These are phyloP conservation scores for Cyberlindnera suaveolens DNA, from an alignment of 805 yeast species.

Conservation along the genomic window DNA sequence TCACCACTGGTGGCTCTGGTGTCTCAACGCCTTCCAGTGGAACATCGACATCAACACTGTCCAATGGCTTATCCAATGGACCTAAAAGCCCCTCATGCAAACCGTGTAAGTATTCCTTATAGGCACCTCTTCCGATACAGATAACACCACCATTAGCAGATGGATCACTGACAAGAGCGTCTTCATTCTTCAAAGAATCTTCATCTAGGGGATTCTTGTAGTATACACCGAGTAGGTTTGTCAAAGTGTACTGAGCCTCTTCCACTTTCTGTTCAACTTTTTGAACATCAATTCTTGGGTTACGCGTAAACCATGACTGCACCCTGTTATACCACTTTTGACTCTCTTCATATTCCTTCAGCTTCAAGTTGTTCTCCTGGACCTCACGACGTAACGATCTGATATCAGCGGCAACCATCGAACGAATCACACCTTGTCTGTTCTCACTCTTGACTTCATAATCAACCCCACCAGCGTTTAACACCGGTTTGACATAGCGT, in stretches of 20 bases:
- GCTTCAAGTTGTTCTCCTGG: slow-evolving; percentile 23
- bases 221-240: slow-evolving; percentile 56
- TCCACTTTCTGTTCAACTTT: slow-evolving; percentile 19
- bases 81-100: slow-evolving; percentile 93
- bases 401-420: slow-evolving; percentile 74
- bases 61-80: slow-evolving; percentile 59
- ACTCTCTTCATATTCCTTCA: slow-evolving; percentile 13
- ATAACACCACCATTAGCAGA: slow-evolving; percentile 73
- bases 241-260: slow-evolving; percentile 30
- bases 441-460: slow-evolving; percentile 69
- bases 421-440: slow-evolving; percentile 86
- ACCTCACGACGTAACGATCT: slow-evolving; percentile 56
- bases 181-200: slow-evolving; percentile 30
- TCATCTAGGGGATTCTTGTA: slow-evolving; percentile 20
- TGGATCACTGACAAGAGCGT: slow-evolving; percentile 39
- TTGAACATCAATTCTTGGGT: slow-evolving; percentile 10
- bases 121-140: slow-evolving; percentile 93
- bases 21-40: slow-evolving; percentile 1
- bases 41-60: slow-evolving; percentile 13
- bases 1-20: slow-evolving; percentile 6
- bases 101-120: slow-evolving; percentile 85
- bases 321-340: slow-evolving; percentile 16
- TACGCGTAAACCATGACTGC: slow-evolving; percentile 7
- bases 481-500: slow-evolving; percentile 76
- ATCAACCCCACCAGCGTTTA: slow-evolving; percentile 81